A percentile compares a stretch with the other conserved stretches of the same genome.
These are phyloP conservation scores for Stephania yunnanensis DNA, from an alignment of 164 flowering plant genomes.

Conservation along the genomic window DNA sequence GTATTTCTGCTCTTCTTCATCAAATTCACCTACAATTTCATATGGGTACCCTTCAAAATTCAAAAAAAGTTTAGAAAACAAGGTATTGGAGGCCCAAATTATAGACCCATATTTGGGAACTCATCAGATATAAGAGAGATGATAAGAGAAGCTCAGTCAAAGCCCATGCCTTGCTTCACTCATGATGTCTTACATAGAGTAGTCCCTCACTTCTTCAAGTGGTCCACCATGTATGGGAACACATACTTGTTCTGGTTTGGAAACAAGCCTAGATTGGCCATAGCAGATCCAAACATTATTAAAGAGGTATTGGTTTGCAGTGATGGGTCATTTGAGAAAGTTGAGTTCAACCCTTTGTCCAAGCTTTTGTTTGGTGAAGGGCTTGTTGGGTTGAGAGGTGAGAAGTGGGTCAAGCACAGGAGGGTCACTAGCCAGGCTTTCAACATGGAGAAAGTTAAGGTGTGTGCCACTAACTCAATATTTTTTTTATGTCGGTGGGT, in stretches of 20 bases:
- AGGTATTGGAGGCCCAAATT: conserved; percentile 38
- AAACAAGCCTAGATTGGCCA: conserved; percentile 40
- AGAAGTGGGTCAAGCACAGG: conserved; percentile 56
- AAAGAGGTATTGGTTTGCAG: conserved; percentile 45
- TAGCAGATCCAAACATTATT: conserved; percentile 52
- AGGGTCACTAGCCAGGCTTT: conserved; percentile 48
- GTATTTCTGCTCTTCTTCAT: conserved; percentile 1
- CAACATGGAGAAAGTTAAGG: conserved; percentile 50
- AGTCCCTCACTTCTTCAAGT: conserved; percentile 41
- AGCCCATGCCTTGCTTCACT: conserved; percentile 17
- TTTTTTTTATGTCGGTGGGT: no score
- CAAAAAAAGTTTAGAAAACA: conserved; percentile 36
- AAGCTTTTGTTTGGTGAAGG: conserved; percentile 47
- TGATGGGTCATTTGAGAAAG: conserved; percentile 27
- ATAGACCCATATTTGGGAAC: conserved; percentile 37
- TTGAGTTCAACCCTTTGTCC: conserved; percentile 35
- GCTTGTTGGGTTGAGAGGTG: conserved; percentile 46
- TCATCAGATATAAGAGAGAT: conserved; percentile 20
- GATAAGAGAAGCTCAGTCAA: conserved; percentile 18
- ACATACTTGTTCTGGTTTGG: conserved; percentile 71
- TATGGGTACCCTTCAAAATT: conserved; percentile 39
- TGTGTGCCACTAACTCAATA: background rate
- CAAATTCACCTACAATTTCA: conserved; percentile 10
- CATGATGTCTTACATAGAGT: conserved; percentile 29
- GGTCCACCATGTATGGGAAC: conserved; percentile 57